A percentile compares a stretch with the other conserved stretches of the same genome.
Evolutionary conservation across 768 basidiomycete species (phyloP).

Genomic region (Rhizopogon vinicolor): DNA sequence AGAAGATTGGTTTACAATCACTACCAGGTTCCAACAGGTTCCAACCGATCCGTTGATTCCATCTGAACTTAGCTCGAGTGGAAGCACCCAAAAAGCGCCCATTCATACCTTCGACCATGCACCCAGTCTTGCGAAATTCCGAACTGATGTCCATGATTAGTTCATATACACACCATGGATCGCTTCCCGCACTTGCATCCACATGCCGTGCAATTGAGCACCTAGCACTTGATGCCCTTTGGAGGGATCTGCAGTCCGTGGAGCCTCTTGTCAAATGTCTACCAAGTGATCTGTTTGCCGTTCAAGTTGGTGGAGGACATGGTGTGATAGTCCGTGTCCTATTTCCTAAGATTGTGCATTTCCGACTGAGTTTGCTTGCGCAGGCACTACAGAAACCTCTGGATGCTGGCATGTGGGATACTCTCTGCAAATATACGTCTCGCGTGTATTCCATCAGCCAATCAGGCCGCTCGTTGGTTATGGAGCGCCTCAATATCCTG

Average conservation of each 20-base stretch:
- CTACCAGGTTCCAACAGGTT: no score
- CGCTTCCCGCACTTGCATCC: conserved; percentile 17
- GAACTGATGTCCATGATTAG: not conserved
- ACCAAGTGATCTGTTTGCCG: not conserved
- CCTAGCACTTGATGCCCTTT: conserved; percentile 20
- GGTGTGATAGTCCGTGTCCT: not conserved
- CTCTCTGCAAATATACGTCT: conserved; percentile 15
- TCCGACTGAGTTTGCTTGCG: not conserved
- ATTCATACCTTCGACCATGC: not conserved
- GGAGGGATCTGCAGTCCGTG: conserved; percentile 17
- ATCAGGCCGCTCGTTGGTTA: not conserved
- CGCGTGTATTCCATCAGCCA: conserved; percentile 9
- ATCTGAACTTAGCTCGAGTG: no score
- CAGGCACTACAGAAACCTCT: not conserved
- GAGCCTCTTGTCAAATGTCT: conserved; percentile 12
- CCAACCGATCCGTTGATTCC: no score
- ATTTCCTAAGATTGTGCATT: not conserved
- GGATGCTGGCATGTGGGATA: conserved; percentile 10
- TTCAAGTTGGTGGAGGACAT: not conserved
- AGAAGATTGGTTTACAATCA: no score
- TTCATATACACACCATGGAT: not conserved
- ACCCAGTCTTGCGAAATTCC: not conserved
- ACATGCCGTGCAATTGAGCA: conserved; percentile 19
- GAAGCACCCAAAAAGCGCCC: no score
- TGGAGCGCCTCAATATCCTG: not conserved